These are phyloP conservation scores for Sporothrix pseudoabietina DNA, from an alignment of 2,329 filamentous ascomycete species.

Conservation along the genomic window DNA sequence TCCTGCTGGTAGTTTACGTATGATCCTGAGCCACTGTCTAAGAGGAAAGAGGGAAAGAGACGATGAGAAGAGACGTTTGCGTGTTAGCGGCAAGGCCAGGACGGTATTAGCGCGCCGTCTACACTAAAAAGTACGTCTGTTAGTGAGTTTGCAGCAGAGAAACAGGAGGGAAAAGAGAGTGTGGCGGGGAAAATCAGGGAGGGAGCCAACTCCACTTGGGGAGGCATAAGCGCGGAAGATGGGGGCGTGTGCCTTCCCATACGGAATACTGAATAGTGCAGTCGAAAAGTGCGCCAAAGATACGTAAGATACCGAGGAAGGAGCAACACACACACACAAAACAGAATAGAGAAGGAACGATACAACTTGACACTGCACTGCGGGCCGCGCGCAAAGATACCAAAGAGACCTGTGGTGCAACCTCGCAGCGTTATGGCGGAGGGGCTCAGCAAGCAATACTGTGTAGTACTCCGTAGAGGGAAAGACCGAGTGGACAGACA, in stretches of 20 bases:
- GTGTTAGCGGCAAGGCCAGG: conserved; percentile 11
- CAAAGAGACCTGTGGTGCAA: conserved; percentile 13
- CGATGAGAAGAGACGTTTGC: not conserved
- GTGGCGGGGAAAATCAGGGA: conserved; percentile 26
- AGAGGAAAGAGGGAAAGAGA: not conserved
- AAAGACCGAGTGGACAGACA: not conserved
- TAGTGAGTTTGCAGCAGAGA: not conserved
- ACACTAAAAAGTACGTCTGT: not conserved
- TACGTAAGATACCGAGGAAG: not conserved
- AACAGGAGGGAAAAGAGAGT: not conserved
- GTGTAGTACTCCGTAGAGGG: not conserved
- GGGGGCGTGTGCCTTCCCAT: not conserved
- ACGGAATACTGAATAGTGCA: not conserved
- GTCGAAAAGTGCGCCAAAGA: not conserved
- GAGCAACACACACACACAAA: not conserved
- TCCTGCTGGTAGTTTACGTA: conserved; percentile 16
- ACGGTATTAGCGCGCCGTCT: not conserved
- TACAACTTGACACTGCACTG: not conserved
- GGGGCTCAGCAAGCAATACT: conserved; percentile 6
- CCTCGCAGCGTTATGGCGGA: not conserved
- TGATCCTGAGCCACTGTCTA: not conserved
- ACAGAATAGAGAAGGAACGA: not conserved
- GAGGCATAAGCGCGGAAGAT: conserved; percentile 22
- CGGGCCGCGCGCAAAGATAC: not conserved
- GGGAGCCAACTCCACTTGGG: conserved; percentile 31